A percentile compares a stretch with the other conserved stretches of the same genome.
Conservation (phyloP, 768 basidiomycete genomes). For the Cystobasidium ongulense region DNA sequence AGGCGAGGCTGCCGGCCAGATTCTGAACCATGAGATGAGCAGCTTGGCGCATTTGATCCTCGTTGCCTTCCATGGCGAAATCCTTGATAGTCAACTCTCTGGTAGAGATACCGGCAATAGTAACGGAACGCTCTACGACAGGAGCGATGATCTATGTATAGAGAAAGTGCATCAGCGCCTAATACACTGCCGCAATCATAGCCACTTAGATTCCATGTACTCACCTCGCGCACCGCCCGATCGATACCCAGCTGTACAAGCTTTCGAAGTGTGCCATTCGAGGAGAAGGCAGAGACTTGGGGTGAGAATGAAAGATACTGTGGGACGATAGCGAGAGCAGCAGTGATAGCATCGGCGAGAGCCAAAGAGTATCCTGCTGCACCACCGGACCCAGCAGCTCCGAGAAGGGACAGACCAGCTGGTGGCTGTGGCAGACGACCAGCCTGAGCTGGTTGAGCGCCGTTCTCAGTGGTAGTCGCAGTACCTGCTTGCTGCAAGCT, state of each 20-base stretch:
- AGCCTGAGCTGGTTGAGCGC: constrained; percentile 45
- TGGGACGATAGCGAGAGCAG: constrained; percentile 62
- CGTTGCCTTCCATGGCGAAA: constrained; percentile 83
- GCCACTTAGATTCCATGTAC: constrained; percentile 32
- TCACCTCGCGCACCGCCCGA: constrained; percentile 84
- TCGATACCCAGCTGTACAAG: constrained; percentile 85
- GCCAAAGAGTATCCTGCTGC: constrained; percentile 41
- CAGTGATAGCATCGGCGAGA: constrained; percentile 42
- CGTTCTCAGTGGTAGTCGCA: constrained; percentile 49
- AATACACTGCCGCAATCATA: neutral
- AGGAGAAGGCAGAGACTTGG: constrained; percentile 64
- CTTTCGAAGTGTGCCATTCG: constrained; percentile 76
- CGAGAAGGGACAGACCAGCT: constrained; percentile 11
- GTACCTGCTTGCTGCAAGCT: neutral
- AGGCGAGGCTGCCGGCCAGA: constrained; percentile 85
- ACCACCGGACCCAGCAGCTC: constrained; percentile 28
- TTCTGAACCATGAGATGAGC: constrained; percentile 95
- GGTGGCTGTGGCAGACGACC: constrained; percentile 21
- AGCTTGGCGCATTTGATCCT: constrained; percentile 80
- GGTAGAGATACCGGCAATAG: constrained; percentile 95
- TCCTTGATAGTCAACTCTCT: constrained; percentile 91
- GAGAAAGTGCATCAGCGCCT: neutral
- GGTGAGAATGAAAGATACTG: constrained; percentile 67
- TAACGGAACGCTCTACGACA: constrained; percentile 94
- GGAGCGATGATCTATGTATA: constrained; percentile 73